A percentile compares a stretch with the other conserved stretches of the same genome.
These are phyloP conservation scores for Nitzschia sp. DNA, from an alignment of 108 stramenopile species.

Conservation along the genomic window DNA sequence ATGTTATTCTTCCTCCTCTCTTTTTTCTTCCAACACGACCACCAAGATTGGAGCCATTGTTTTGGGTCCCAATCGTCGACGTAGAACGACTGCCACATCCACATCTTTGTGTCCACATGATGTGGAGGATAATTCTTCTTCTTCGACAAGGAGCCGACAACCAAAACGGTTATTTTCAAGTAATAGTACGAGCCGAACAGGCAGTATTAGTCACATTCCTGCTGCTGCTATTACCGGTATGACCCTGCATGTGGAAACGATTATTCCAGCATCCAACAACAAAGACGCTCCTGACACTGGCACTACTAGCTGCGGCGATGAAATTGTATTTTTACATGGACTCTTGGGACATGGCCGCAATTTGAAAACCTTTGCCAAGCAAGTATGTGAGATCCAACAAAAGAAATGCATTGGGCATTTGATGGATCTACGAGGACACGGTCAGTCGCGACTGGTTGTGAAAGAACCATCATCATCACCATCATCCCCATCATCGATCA, in stretches of 20 bases:
- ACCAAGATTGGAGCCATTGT: too few relatives aligned
- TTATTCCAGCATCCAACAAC: background rate
- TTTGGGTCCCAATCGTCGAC: too few relatives aligned
- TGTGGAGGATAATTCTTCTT: too few relatives aligned
- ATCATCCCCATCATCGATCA: background rate
- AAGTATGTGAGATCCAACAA: constrained; percentile 28
- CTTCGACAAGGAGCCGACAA: too few relatives aligned
- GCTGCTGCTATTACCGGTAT: too few relatives aligned
- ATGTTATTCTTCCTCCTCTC: too few relatives aligned
- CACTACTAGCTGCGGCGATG: background rate
- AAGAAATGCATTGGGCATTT: constrained; percentile 41
- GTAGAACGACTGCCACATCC: too few relatives aligned
- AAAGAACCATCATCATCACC: background rate
- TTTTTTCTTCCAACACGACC: too few relatives aligned
- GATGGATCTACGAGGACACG: constrained; percentile 79
- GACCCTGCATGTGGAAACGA: background rate
- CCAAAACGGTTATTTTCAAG: too few relatives aligned
- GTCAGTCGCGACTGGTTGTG: constrained; percentile 33
- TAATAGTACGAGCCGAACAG: too few relatives aligned
- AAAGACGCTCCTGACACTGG: background rate
- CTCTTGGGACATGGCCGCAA: constrained; percentile 79
- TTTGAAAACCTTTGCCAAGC: constrained; percentile 69
- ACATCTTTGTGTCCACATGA: too few relatives aligned
- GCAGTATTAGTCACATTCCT: too few relatives aligned
- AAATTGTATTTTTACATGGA: constrained; percentile 79